phyloP scores from a whole-genome alignment of 2,329 filamentous ascomycete species.

The Colletotrichum graminicola region DNA sequence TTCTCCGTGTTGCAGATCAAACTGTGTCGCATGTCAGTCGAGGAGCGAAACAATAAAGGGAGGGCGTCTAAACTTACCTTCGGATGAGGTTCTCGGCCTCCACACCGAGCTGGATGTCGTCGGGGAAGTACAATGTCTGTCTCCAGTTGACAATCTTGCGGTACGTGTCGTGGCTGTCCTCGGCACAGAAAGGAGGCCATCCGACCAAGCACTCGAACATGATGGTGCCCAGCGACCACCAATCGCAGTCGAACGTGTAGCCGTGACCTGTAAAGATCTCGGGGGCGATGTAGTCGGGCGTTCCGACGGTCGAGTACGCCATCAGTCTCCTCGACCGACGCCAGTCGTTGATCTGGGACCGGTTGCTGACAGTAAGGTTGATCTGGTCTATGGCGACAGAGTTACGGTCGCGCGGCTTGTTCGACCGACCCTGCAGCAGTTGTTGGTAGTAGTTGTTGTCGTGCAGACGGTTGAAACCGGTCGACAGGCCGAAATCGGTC shows the following conservation, averaged over 20 bases:
- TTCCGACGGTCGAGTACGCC: slow-evolving; percentile 98
- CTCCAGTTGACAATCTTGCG: slow-evolving; percentile 99
- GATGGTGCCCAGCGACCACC: slow-evolving; percentile 99
- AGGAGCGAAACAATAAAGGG: neutral
- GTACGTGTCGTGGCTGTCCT: slow-evolving; percentile 97
- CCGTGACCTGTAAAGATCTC: slow-evolving; percentile 98
- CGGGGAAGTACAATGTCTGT: slow-evolving; percentile 94
- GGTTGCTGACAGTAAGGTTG: slow-evolving; percentile 97
- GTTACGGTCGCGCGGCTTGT: slow-evolving; percentile 82
- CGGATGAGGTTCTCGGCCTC: slow-evolving; percentile 94
- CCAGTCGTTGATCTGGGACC: slow-evolving; percentile 98
- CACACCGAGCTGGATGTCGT: slow-evolving; percentile 88
- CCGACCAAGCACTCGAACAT: slow-evolving; percentile 99
- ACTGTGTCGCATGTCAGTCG: slow-evolving; percentile 58
- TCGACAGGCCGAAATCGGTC: slow-evolving; percentile 97
- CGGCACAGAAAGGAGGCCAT: slow-evolving; percentile 98
- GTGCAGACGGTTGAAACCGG: slow-evolving; percentile 97
- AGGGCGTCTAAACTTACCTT: slow-evolving; percentile 70
- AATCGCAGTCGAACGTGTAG: slow-evolving; percentile 97
- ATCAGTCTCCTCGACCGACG: slow-evolving; percentile 94
- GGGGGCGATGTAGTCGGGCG: slow-evolving; percentile 97
- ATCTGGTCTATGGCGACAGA: slow-evolving; percentile 98
- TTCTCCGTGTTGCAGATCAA: slow-evolving; percentile 95
- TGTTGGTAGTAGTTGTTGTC: slow-evolving; percentile 99
- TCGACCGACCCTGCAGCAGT: slow-evolving; percentile 84